Conservation (phyloP, 2,329 filamentous ascomycete species). For the Ophiostoma tasmaniense region DNA sequence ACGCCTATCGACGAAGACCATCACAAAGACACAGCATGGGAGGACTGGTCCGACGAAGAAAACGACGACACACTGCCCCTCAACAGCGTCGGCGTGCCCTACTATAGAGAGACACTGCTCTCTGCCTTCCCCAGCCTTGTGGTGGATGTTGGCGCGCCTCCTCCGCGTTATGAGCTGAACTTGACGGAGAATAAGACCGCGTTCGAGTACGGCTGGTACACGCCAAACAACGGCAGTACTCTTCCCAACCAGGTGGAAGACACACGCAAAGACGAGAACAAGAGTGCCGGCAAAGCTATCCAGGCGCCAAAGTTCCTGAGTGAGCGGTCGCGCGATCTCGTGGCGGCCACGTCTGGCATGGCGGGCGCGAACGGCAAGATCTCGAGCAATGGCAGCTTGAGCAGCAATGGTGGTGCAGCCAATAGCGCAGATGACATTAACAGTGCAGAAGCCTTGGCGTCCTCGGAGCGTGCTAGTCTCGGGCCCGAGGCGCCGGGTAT, state of each 20-base stretch:
- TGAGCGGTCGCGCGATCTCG: constrained; percentile 68
- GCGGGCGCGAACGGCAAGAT: not conserved
- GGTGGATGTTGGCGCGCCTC: constrained; percentile 78
- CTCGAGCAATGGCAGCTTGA: not conserved
- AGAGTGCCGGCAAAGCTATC: constrained; percentile 48
- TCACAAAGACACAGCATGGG: constrained; percentile 20
- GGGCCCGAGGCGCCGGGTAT: constrained; percentile 77
- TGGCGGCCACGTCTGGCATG: constrained; percentile 11
- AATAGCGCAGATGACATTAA: constrained; percentile 42
- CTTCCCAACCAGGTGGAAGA: constrained; percentile 78
- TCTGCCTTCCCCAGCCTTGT: constrained; percentile 82
- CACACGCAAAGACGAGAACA: constrained; percentile 53
- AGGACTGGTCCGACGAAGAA: constrained; percentile 22
- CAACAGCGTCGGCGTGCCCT: constrained; percentile 82
- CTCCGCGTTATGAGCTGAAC: constrained; percentile 62
- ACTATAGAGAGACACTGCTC: constrained; percentile 78
- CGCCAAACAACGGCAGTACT: constrained; percentile 63
- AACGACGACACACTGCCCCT: constrained; percentile 52
- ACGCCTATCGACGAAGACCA: constrained; percentile 45
- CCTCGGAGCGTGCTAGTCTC: constrained; percentile 61
- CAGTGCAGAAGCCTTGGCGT: constrained; percentile 44
- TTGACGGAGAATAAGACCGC: constrained; percentile 60
- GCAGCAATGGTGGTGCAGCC: constrained; percentile 26
- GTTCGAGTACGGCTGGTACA: constrained; percentile 69
- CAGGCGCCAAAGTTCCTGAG: constrained; percentile 87